Conservation (phyloP, 2,329 filamentous ascomycete species). For the Colletotrichum ledebouriae region DNA sequence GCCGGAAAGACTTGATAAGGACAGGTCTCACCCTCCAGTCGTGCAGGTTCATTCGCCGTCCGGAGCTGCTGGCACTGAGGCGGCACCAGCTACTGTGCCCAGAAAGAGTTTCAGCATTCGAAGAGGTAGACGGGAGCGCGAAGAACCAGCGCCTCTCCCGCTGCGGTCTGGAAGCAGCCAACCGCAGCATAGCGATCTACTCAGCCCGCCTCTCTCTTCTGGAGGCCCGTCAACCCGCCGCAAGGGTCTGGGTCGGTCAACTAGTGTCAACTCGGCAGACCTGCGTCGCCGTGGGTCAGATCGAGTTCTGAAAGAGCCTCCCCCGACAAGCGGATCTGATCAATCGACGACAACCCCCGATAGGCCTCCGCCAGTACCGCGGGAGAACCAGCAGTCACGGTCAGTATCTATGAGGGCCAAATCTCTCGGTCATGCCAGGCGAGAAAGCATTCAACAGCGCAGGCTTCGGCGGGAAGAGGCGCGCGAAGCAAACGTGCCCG, state of each 20-base stretch:
- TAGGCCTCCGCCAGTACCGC: slow-evolving; percentile 64
- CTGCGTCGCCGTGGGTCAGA: slow-evolving; percentile 73
- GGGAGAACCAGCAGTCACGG: slow-evolving; percentile 65
- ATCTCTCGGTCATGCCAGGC: slow-evolving; percentile 87
- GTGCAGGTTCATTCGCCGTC: slow-evolving; percentile 85
- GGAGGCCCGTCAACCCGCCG: slow-evolving; percentile 71
- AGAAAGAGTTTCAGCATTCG: slow-evolving; percentile 92
- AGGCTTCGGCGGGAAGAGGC: slow-evolving; percentile 80
- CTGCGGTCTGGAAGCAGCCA: slow-evolving; percentile 72
- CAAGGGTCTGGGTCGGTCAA: slow-evolving; percentile 84
- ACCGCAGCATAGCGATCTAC: slow-evolving; percentile 81
- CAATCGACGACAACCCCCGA: slow-evolving; percentile 75
- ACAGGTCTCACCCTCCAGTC: slow-evolving; percentile 77
- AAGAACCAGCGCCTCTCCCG: slow-evolving; percentile 62
- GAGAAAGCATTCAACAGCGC: slow-evolving; percentile 92
- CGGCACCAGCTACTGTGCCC: slow-evolving; percentile 64
- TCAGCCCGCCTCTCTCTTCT: slow-evolving; percentile 78
- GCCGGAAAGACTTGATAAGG: slow-evolving; percentile 71
- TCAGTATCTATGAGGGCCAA: slow-evolving; percentile 81
- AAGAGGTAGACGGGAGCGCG: slow-evolving; percentile 66
- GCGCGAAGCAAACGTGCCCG: slow-evolving; percentile 83
- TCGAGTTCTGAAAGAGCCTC: slow-evolving; percentile 72
- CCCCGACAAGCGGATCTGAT: slow-evolving; percentile 83
- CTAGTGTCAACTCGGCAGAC: slow-evolving; percentile 92
- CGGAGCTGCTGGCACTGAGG: slow-evolving; percentile 60